Percentiles rank a stretch among this genome's conserved stretches.
phyloP scores from a whole-genome alignment of 805 yeast genomes.

The Scheffersomyces amazonensis region DNA sequence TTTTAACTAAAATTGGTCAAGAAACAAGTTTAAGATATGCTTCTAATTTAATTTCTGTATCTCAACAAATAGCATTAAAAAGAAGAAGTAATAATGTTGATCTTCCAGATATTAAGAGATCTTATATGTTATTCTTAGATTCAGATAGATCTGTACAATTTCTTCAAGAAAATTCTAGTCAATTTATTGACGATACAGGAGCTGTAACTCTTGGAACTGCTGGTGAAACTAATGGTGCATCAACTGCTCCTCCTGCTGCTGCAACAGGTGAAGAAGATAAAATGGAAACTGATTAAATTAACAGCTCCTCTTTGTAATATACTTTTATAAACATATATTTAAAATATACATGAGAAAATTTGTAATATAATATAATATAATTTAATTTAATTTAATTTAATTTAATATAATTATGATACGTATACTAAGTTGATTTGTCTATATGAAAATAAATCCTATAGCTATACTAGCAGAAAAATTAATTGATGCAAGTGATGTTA shows the following conservation, averaged over 20 bases:
- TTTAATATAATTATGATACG: too few species aligned
- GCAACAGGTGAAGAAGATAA: slow-evolving; percentile 19
- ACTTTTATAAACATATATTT: too few species aligned
- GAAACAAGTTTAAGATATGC: slow-evolving; percentile 93
- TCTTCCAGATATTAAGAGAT: slow-evolving; percentile 80
- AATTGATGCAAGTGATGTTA: too few species aligned
- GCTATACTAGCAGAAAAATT: too few species aligned
- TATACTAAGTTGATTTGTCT: too few species aligned
- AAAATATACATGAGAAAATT: too few species aligned
- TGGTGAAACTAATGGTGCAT: slow-evolving; percentile 4
- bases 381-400: too few species aligned
- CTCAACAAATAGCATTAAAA: slow-evolving; percentile 81
- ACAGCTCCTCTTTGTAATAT: too few species aligned
- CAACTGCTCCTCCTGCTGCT: not conserved
- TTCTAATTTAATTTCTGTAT: slow-evolving; percentile 83
- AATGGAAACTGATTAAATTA: slow-evolving; percentile 33
- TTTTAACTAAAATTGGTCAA: slow-evolving; percentile 83
- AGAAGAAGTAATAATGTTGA: slow-evolving; percentile 73
- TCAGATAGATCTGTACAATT: slow-evolving; percentile 85
- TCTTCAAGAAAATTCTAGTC: slow-evolving; percentile 64
- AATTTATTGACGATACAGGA: slow-evolving; percentile 79
- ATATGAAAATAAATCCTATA: too few species aligned
- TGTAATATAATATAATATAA: too few species aligned
- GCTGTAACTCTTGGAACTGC: slow-evolving; percentile 52
- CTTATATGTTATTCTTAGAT: slow-evolving; percentile 84